Percentiles rank a stretch among this genome's conserved stretches.
Evolutionary conservation across 139 green algal genomes (phyloP).

Genomic region (Chlamydomonas sphaeroides): DNA sequence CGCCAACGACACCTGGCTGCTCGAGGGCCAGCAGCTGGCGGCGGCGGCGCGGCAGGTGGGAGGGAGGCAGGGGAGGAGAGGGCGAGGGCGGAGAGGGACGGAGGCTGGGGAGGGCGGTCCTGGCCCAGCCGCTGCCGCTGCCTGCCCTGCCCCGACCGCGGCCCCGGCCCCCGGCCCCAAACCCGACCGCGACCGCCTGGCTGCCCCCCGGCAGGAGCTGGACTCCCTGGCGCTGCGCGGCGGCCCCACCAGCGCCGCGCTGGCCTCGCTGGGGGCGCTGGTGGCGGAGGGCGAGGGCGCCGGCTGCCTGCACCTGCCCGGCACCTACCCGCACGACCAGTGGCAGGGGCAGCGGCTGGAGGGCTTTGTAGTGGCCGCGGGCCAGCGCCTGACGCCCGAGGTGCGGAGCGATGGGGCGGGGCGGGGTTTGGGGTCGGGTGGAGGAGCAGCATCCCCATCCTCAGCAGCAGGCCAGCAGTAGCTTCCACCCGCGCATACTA

Average conservation of each 20-base stretch:
- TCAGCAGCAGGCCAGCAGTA: too few species aligned
- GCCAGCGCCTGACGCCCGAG: conserved; percentile 30
- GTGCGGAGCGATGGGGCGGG: neutral
- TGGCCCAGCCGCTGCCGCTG: too few species aligned
- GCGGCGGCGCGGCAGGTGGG: too few species aligned
- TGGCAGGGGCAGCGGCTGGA: conserved; percentile 68
- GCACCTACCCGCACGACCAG: conserved; percentile 67
- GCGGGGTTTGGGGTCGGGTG: too few species aligned
- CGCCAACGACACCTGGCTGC: conserved; percentile 68
- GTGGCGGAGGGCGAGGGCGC: neutral
- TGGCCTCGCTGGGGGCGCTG: neutral
- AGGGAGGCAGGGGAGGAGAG: too few species aligned
- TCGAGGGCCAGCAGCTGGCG: conserved; percentile 22
- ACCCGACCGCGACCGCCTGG: too few species aligned
- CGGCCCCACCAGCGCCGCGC: conserved; percentile 44
- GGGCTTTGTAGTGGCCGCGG: conserved; percentile 68
- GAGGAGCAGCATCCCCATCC: too few species aligned
- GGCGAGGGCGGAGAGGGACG: too few species aligned
- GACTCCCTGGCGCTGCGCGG: conserved; percentile 54
- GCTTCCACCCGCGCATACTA: too few species aligned
- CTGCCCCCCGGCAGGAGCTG: conserved; percentile 44
- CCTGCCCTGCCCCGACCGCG: too few species aligned
- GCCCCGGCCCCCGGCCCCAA: too few species aligned
- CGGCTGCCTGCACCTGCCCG: conserved; percentile 51
- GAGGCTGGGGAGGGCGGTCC: too few species aligned